Evolutionary conservation across 2,329 filamentous ascomycete genomes (phyloP), one percentile per base, ranked within the genome.

Genomic region (Fusarium papillatum): DNA sequence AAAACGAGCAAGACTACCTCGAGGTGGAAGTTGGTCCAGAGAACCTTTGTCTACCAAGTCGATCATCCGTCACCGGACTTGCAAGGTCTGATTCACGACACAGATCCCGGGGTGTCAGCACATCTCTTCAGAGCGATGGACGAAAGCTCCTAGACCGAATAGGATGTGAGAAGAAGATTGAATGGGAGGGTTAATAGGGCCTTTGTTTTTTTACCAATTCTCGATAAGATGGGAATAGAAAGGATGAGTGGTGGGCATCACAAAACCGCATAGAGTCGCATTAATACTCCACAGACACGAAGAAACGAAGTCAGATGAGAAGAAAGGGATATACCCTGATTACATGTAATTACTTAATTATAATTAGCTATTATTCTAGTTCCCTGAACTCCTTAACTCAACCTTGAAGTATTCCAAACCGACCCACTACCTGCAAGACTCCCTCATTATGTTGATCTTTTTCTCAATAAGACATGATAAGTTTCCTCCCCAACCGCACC

Each of bases 131-230:
- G 82, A 93, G 90, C 77, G 93, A 95, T 81, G 90, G 92, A 74
- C 96, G 96, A 86, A 94, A 95, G 81, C 86, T 96, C 73, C 87
- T 97, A 57, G 93, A 94, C 61, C 88, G 95, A 61, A 96, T 97
- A 79, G 95, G 95, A 43, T 97, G 95, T 82, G 94, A 95, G 83
- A 95, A 95, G 86, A 93, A 91, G 80, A 87, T 91, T 67, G 88
- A 91, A 16, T 84, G 75, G 79, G 34, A 29, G 46, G 41, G 39
- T 17, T 46, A 24, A 63, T 43, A 34, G 26, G 19, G 14, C 26
- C 13, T 24, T 59, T 59, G 17, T n/a, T 14, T 31, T 4, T 57
- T 22, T 57, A 57, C 16, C 11, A 3, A 22, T 34, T n/a, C 34
- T 57, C 14, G 19, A 22, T n/a, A 31, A 57, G 29, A 14, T 34